Conservation (phyloP, 2,329 filamentous ascomycete genomes). For the Xylariaceae sp. region DNA sequence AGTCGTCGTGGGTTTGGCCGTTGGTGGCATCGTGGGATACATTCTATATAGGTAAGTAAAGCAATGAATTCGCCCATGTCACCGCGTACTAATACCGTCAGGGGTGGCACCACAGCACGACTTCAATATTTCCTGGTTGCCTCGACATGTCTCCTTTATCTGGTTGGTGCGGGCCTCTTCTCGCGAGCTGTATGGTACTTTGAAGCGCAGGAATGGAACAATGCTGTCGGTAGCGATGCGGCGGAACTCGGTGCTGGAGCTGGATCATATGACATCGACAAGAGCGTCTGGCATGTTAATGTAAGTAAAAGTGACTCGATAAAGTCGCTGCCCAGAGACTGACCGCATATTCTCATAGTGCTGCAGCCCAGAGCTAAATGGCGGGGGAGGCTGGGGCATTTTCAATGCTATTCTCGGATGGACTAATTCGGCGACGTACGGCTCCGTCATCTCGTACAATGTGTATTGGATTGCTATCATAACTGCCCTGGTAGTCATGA, state of each 20-base stretch:
- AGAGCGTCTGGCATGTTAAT: slow-evolving; percentile 84
- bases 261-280: slow-evolving; percentile 78
- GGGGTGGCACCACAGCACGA: slow-evolving; percentile 67
- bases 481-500: slow-evolving; percentile 65
- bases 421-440: slow-evolving; percentile 87
- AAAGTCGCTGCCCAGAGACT: not conserved
- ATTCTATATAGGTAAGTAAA: slow-evolving; percentile 74
- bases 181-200: slow-evolving; percentile 78
- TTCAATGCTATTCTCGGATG: slow-evolving; percentile 88
- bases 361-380: slow-evolving; percentile 75
- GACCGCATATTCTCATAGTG: slow-evolving; percentile 59
- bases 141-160: slow-evolving; percentile 83
- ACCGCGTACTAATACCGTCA: slow-evolving; percentile 29
- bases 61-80: not conserved
- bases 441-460: slow-evolving; percentile 86
- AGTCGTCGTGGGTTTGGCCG: slow-evolving; percentile 72
- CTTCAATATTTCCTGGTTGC: slow-evolving; percentile 80
- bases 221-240: slow-evolving; percentile 64
- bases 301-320: slow-evolving; percentile 50
- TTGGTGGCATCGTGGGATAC: slow-evolving; percentile 72
- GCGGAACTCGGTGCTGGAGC: slow-evolving; percentile 61
- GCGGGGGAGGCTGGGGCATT: slow-evolving; percentile 82
- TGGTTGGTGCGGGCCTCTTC: slow-evolving; percentile 83
- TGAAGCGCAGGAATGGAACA: slow-evolving; percentile 72
- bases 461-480: slow-evolving; percentile 83